A percentile compares a stretch with the other conserved stretches of the same genome.
phyloP scores from a whole-genome alignment of 2,329 filamentous ascomycete genomes.

The Neonectria hederae region DNA sequence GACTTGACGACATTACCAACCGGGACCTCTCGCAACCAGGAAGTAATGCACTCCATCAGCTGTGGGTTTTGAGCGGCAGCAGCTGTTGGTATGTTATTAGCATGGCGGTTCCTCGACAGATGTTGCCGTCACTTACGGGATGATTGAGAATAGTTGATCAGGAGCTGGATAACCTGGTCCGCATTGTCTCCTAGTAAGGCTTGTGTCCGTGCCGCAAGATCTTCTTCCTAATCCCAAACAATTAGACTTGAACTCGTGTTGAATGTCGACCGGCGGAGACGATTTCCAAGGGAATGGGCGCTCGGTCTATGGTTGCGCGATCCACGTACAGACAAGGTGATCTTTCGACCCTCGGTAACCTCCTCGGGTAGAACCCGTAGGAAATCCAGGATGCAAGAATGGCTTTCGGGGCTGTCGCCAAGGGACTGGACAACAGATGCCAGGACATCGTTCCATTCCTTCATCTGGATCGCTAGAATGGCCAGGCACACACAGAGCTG shows the following conservation, averaged over 20 bases:
- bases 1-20: slow-evolving; percentile 85
- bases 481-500: slow-evolving; percentile 96
- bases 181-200: slow-evolving; percentile 93
- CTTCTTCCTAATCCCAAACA: slow-evolving; percentile 83
- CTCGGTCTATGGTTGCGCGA: slow-evolving; percentile 60
- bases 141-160: slow-evolving; percentile 91
- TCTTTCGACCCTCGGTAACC: slow-evolving; percentile 98
- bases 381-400: slow-evolving; percentile 93
- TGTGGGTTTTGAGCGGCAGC: slow-evolving; percentile 86
- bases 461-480: slow-evolving; percentile 95
- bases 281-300: slow-evolving; percentile 46
- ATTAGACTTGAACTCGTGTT: slow-evolving; percentile 51
- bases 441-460: slow-evolving; percentile 92
- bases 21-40: slow-evolving; percentile 94
- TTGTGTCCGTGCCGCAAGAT: slow-evolving; percentile 83
- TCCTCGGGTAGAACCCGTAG: slow-evolving; percentile 97
- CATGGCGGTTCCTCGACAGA: neutral
- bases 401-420: slow-evolving; percentile 77
- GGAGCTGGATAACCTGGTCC: slow-evolving; percentile 82
- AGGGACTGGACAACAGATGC: slow-evolving; percentile 81
- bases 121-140: slow-evolving; percentile 71
- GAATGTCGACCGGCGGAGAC: slow-evolving; percentile 48
- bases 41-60: slow-evolving; percentile 93
- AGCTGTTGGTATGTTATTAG: slow-evolving; percentile 56
- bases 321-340: slow-evolving; percentile 97